Evolutionary conservation across 2,329 filamentous ascomycete genomes (phyloP), one percentile per base, ranked within the genome.

Genomic region (Talaromyces sp.): DNA sequence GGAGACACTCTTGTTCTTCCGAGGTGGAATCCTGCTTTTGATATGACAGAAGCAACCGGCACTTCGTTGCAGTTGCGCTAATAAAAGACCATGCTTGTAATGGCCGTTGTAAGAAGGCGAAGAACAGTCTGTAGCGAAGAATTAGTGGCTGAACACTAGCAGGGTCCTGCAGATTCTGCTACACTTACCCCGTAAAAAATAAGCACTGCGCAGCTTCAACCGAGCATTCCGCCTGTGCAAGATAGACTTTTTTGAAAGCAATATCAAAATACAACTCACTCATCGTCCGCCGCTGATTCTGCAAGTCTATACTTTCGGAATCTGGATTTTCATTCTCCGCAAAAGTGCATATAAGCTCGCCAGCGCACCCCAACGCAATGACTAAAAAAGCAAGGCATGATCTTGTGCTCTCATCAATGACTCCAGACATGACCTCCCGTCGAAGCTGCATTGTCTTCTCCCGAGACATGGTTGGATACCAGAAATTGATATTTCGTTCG

Each of bases 61-160:
- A 84, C 67, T 84, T 83, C 0, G 82, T 78, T 0, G 83, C 82
- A 0, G 82, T 80, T 0, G 80, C 77, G 57, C 78, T 82, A 60
- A 85, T 80, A 62, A 83, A 82, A 41, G 83, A 80, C 83, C 83
- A 85, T 0, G 83, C 83, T 63, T 85, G 83, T 1, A 85, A 72
- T 0, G 83, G 83, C 1, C 83, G 73, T 3, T 83, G 78, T 0
- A 84, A 70, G 37, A 82, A 85, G 0, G 82, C 82, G 65, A 83
- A 84, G 67, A 84, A 85, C 1, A 85, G 65, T 0, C 81, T 62
- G 4, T 19, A 4, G 22, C 45, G 14, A 31, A 50, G 13, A 27
- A 31, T 50, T 19, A 50, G 45, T 16, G 14, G 14, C 6, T 14
- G 3, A 14, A 27, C 8, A 4, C n/a, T 45, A 45, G 43, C 22